These are phyloP conservation scores for Rubia yunnanensis DNA, from an alignment of 257 asterid genomes.

Conservation along the genomic window DNA sequence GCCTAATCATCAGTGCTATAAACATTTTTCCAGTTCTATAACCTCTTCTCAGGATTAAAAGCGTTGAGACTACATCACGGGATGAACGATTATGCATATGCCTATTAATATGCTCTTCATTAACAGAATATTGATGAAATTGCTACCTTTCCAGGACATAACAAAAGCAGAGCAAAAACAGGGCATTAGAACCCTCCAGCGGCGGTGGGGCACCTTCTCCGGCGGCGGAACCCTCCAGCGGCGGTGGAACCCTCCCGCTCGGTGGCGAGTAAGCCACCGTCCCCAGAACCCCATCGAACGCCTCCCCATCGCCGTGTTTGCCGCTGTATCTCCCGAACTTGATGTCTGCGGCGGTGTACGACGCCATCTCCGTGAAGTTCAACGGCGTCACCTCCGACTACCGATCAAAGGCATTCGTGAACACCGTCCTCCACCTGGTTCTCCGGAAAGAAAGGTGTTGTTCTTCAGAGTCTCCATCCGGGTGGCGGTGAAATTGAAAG, in stretches of 20 bases:
- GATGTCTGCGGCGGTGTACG: slow-evolving; percentile 43
- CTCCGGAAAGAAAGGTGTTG: slow-evolving; percentile 46
- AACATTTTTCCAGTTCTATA: too few relatives aligned
- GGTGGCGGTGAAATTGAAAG: too few relatives aligned
- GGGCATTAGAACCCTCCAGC: too few relatives aligned
- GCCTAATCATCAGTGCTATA: too few relatives aligned
- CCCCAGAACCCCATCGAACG: slow-evolving; percentile 80
- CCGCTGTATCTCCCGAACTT: slow-evolving; percentile 50
- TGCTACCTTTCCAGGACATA: too few relatives aligned
- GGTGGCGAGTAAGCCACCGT: slow-evolving; percentile 86
- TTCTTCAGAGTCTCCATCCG: slow-evolving; percentile 38
- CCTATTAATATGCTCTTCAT: too few relatives aligned
- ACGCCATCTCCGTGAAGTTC: slow-evolving; percentile 36
- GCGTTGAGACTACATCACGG: too few relatives aligned
- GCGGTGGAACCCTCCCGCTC: slow-evolving; percentile 47
- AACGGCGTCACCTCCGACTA: slow-evolving; percentile 81
- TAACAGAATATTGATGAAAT: too few relatives aligned
- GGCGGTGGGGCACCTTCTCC: too few relatives aligned
- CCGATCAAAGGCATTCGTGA: slow-evolving; percentile 59
- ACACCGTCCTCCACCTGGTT: slow-evolving; percentile 40
- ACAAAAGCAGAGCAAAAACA: too few relatives aligned
- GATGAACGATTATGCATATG: too few relatives aligned
- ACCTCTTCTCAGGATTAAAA: too few relatives aligned
- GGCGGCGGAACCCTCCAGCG: slow-evolving; percentile 68
- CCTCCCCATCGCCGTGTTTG: slow-evolving; percentile 85